Evolutionary conservation across 352 stramenopile species (phyloP), one percentile per base, ranked within the genome.

Genomic region (Saprolegnia diclina): DNA sequence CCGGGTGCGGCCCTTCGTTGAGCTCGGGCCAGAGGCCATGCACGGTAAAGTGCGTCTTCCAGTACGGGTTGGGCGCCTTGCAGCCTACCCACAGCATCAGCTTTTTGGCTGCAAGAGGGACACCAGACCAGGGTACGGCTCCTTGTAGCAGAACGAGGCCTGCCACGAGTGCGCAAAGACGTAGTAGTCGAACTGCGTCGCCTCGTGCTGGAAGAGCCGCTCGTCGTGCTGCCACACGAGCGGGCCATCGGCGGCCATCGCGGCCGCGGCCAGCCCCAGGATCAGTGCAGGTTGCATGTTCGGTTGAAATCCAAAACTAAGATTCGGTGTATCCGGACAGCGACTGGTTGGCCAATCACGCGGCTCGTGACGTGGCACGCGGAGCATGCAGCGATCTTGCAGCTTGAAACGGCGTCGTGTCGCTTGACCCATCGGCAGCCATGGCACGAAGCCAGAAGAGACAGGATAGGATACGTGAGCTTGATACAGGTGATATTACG

Each of bases 141-240:
- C 87, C 67, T 80, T 72, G 40, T 71, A 56, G 74, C 88, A 97
- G 71, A 95, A 97, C 65, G 89, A 70, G 10, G 90, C 80, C 67
- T 95, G 89, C 90, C 90, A 97, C 72, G 85, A 95, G 75, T 95
- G 87, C 55, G 90, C 89, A 56, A 97, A 80, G 52, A 97, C 88
- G 77, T 96, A 97, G 45, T 96, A 89, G 66, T 96, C 84, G 67
- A 91, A 94, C 42, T 44, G 56, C 24, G 64, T 1, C 83, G 62
- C 5, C n/a, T 59, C 42, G 9, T 38, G 2, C 24, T 65, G 11
- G 19, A 59, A 59, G 24, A 59, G 11, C 4, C 35, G 11, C 11
- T 19, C 24, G 35, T 59, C 35, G 52, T 16, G 24, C 1, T 21
- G 24, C 52, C 52, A 59, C 52, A 59, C 52, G 35, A n/a, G 52